Evolutionary conservation across 495 filamentous ascomycete species (phyloP), one percentile per base, ranked within the genome.

Genomic region (Daldinia vernicosa): DNA sequence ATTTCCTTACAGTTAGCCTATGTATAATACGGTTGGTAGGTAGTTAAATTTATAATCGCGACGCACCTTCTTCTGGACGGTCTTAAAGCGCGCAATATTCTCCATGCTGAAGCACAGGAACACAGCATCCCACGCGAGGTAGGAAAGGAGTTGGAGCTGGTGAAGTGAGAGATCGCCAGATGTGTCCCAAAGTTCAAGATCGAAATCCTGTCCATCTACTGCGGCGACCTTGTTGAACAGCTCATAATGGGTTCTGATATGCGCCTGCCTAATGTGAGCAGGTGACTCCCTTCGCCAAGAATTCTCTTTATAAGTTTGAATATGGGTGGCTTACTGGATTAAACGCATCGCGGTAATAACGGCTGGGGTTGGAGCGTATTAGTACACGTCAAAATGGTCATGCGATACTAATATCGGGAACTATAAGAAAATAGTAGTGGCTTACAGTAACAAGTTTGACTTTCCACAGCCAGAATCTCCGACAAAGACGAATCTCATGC

Each of bases 161-260:
- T 75, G 66, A 11, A 74, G 37, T 3, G 45, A 35, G 15, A 69
- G 2, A 8, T 74, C 67, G 1, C 77, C 77, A 28, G 73, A 72
- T 8, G 74, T 77, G 40, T 79, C 77, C 77, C 72, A 77, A 11
- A 79, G 59, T 32, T 79, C 77, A 11, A 79, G 52, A 17, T 72
- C 67, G 17, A 73, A 59, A 5, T 67, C 62, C 11, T 67, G 53
- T 11, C 30, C 67, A 11, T 77, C 70, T 8, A 77, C 62, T 0
- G 11, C 37, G 17, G 39, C 37, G 5, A 61, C 66, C 51, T 77
- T 77, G 35, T 52, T 59, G 39, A 69, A 75, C 9, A 74, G 24
- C 27, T 77, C 73, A 24, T 74, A 77, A 14, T 65, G 55, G 0
- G 75, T 75, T 30, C 60, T 71, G 24, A 8, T 15, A 7, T 71